A percentile compares a stretch with the other conserved stretches of the same genome.
phyloP scores from a whole-genome alignment of 176 grass and related monocot genomes.

The Bothriochloa decipiens region DNA sequence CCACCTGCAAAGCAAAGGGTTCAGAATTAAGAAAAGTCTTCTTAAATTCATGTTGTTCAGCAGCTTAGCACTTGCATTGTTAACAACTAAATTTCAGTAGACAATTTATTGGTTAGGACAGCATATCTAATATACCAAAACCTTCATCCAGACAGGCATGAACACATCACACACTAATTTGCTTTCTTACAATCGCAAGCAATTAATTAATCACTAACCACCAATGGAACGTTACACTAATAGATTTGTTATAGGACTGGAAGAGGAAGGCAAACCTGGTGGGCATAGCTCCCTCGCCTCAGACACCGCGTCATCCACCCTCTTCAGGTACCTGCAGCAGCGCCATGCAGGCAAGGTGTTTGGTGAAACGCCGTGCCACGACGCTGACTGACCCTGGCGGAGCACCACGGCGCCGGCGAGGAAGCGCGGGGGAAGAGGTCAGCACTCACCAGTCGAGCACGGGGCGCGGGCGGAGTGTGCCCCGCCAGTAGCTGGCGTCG shows the following conservation, averaged over 20 bases:
- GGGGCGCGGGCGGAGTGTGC: conserved; percentile 74
- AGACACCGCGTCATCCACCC: conserved; percentile 66
- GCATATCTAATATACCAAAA: neutral
- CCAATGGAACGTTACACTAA: neutral
- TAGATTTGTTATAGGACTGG: neutral
- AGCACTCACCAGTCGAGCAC: conserved; percentile 69
- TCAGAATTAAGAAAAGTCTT: neutral
- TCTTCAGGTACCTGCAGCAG: conserved; percentile 69
- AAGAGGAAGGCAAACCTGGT: conserved; percentile 39
- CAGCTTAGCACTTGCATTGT: neutral
- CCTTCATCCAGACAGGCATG: neutral
- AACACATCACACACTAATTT: neutral
- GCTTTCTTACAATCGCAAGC: neutral
- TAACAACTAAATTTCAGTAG: neutral
- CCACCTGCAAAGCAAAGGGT: conserved; percentile 46
- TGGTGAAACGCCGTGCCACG: conserved; percentile 11
- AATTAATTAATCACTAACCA: neutral
- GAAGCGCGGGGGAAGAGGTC: too few relatives aligned
- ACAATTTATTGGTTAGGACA: neutral
- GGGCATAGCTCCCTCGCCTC: conserved; percentile 55
- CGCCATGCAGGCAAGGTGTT: neutral
- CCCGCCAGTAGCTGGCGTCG: conserved; percentile 80
- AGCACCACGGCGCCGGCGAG: neutral
- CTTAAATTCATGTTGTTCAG: neutral
- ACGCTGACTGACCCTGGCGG: neutral